Evolutionary conservation across 345 rosid species (phyloP), one percentile per base, ranked within the genome.

Genomic region (Murraya paniculata): DNA sequence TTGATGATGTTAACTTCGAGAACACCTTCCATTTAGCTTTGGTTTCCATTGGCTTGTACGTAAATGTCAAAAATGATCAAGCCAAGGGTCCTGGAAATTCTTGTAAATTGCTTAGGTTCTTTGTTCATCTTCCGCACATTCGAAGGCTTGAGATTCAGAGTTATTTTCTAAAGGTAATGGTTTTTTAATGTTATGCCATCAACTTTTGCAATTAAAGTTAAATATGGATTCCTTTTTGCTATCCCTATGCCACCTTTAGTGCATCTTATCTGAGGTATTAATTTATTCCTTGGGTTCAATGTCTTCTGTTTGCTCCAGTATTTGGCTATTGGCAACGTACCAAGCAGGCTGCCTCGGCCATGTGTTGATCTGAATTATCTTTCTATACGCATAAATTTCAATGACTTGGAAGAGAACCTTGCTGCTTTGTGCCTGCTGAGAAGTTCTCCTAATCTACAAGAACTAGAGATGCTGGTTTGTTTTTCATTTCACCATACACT

Each of bases 81-180:
- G 77, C 56, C 22, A 33, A 41, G 56, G 48, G 73, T 59, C 71
- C 16, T 41, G 85, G 81, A 36, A 84, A 73, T 76, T 81, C 84
- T 14, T 82, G 92, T 83, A 91, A 87, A 85, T 62, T 91, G 80
- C 82, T 87, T 71, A 88, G 86, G 66, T 91, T 91, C 85, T 89
- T 91, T 80, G 85, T 72, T 75, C 86, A 88, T 83, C 81, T 91
- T 73, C 92, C 95, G 67, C 90, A 86, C 68, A 82, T 91, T 68
- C 87, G 90, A 68, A 87, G 92, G 81, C 91, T 91, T 21, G 93
- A 91, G 84, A 79, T 91, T 77, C 91, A 91, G 86, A 88, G 86
- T 79, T 90, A 86, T 87, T 90, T 88, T 82, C 68, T 91, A 45
- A 90, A 88, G 95, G 95, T 91, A 83, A 74, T 39, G 18, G 3